phyloP scores from a whole-genome alignment of 2,329 filamentous ascomycete species.

The Fusarium veterinarium region DNA sequence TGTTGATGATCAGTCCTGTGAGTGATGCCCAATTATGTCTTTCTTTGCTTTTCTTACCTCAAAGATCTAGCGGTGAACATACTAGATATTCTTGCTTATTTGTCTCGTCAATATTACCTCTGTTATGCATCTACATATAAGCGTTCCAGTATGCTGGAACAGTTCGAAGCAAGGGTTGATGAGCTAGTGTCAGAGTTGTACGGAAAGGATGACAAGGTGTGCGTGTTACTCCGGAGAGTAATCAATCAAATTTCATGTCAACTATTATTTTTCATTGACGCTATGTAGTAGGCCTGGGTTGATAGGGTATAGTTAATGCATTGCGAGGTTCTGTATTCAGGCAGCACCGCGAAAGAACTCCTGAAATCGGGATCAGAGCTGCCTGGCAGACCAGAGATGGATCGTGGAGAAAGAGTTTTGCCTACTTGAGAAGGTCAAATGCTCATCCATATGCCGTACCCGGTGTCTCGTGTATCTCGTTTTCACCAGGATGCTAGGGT shows the following conservation, averaged over 20 bases:
- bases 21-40: conserved; percentile 2
- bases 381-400: conserved; percentile 10
- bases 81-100: conserved; percentile 15
- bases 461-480: conserved; percentile 23
- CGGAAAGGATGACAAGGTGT: conserved; percentile 31
- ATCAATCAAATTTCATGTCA: not conserved
- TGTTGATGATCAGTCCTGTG: not conserved
- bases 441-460: conserved; percentile 18
- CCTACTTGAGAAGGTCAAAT: conserved; percentile 18
- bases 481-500: not conserved
- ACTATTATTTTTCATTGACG: not conserved
- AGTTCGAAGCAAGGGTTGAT: conserved; percentile 25
- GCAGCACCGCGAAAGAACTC: not conserved
- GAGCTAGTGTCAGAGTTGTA: conserved; percentile 28
- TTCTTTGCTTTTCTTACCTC: not conserved
- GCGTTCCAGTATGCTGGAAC: conserved; percentile 28
- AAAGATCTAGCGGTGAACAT: not conserved
- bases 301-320: not conserved
- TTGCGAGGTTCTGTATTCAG: not conserved
- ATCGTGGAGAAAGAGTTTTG: conserved; percentile 21
- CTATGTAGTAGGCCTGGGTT: not conserved
- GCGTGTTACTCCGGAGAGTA: conserved; percentile 26
- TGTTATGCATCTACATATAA: conserved; percentile 10
- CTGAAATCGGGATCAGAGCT: conserved; percentile 15
- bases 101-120: conserved; percentile 12